Evolutionary conservation across 169 alveolate species (phyloP).

Genomic region (Plasmodium malariae): DNA sequence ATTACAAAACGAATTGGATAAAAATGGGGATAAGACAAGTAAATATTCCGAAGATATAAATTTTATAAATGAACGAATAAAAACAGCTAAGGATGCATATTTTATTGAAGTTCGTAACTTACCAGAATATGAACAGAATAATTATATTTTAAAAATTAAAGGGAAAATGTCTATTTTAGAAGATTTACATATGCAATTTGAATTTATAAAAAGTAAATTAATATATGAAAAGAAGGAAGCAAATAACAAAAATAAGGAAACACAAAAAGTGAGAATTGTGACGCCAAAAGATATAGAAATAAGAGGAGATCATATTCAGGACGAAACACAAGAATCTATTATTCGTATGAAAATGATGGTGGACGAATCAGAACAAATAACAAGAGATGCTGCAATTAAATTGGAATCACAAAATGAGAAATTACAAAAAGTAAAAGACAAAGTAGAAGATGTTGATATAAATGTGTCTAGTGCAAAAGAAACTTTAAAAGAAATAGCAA

Average conservation of each 20-base stretch:
- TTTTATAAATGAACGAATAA: conserved; percentile 55
- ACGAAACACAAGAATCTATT: conserved; percentile 54
- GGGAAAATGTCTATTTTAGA: conserved; percentile 55
- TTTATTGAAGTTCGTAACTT: conserved; percentile 62
- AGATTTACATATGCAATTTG: conserved; percentile 46
- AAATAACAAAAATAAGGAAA: conserved; percentile 9
- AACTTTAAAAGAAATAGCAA: conserved; percentile 64
- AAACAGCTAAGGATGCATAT: conserved; percentile 74
- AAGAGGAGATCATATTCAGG: conserved; percentile 63
- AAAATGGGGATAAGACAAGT: conserved; percentile 33
- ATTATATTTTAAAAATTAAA: conserved; percentile 31
- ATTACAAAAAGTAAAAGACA: conserved; percentile 49
- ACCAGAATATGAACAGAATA: conserved; percentile 52
- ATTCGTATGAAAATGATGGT: conserved; percentile 67
- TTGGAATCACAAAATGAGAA: conserved; percentile 55
- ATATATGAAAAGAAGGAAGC: conserved; percentile 39
- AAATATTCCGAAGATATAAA: conserved; percentile 45
- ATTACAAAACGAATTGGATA: conserved; percentile 12
- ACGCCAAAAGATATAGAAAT: conserved; percentile 58
- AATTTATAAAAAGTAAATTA: conserved; percentile 51
- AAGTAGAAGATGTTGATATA: conserved; percentile 68
- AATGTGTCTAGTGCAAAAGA: conserved; percentile 63
- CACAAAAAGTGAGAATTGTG: conserved; percentile 3
- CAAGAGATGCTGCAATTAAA: conserved; percentile 52
- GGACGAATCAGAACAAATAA: conserved; percentile 67